A percentile compares a stretch with the other conserved stretches of the same genome.
phyloP scores from a whole-genome alignment of 495 filamentous ascomycete species.

The Penicillium arizonense region DNA sequence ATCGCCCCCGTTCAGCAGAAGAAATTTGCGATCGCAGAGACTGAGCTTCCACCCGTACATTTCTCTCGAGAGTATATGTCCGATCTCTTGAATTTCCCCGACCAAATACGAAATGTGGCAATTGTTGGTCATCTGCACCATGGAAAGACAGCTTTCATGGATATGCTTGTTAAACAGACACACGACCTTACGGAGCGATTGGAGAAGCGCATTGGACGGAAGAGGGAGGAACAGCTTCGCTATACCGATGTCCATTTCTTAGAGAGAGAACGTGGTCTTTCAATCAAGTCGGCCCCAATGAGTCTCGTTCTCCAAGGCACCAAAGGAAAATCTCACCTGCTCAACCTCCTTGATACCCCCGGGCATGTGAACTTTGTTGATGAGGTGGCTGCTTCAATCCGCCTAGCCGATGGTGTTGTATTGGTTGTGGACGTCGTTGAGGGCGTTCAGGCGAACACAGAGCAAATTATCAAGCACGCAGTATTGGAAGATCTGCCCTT shows the following conservation, averaged over 20 bases:
- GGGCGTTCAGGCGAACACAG: conserved; percentile 93
- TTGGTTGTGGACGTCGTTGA: conserved; percentile 97
- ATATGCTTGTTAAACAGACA: conserved; percentile 95
- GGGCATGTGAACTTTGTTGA: conserved; percentile 98
- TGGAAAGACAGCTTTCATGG: conserved; percentile 97
- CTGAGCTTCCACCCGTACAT: conserved; percentile 81
- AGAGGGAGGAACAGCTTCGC: conserved; percentile 83
- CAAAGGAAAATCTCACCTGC: conserved; percentile 90
- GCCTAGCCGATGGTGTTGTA: conserved; percentile 87
- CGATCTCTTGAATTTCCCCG: conserved; percentile 93
- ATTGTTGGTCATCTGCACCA: conserved; percentile 93
- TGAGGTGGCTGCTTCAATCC: conserved; percentile 84
- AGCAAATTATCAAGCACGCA: conserved; percentile 94
- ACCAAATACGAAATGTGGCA: conserved; percentile 89
- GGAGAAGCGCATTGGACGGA: conserved; percentile 76
- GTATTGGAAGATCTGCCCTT: conserved; percentile 87
- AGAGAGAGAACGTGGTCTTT: conserved; percentile 87
- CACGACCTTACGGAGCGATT: conserved; percentile 78
- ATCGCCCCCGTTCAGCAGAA: conserved; percentile 90
- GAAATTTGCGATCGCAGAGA: conserved; percentile 92
- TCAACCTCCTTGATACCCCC: conserved; percentile 94
- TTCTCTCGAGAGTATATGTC: conserved; percentile 92
- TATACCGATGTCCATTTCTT: conserved; percentile 92
- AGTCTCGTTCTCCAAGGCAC: conserved; percentile 84
- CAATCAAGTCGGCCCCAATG: conserved; percentile 93